Conservation (phyloP, 1,284 basidiomycete species). For the Cutaneotrichosporon mucoides region DNA sequence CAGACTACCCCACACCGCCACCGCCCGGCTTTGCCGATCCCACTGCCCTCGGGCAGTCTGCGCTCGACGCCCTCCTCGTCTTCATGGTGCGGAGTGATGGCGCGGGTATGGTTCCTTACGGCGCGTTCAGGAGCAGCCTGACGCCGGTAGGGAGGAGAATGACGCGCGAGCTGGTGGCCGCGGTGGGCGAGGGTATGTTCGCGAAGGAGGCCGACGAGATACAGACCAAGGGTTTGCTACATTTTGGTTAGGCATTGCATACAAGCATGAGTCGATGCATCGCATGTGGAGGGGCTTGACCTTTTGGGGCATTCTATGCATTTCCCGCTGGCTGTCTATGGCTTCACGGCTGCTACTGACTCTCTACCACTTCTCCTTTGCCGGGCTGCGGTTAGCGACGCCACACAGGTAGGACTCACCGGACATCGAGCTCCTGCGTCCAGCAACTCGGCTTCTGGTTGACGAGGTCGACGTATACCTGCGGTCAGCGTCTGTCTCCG, state of each 20-base stretch:
- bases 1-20: conserved; percentile 29
- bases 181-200: conserved; percentile 13
- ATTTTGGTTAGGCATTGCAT: conserved; percentile 2
- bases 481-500: too few relatives aligned
- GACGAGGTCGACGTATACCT: conserved; percentile 41
- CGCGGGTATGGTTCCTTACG: conserved; percentile 5
- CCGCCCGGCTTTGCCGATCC: conserved; percentile 43
- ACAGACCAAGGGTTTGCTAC: conserved; percentile 8
- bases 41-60: conserved; percentile 7
- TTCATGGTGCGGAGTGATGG: conserved; percentile 14
- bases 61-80: conserved; percentile 31
- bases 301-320: too few relatives aligned
- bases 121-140: conserved; percentile 5
- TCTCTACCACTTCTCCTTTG: conserved; percentile 14
- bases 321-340: too few relatives aligned
- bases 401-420: conserved; percentile 1
- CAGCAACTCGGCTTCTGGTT: conserved; percentile 41
- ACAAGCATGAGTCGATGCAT: too few relatives aligned
- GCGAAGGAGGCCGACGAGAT: conserved; percentile 4
- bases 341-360: too few relatives aligned
- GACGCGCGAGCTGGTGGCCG: conserved; percentile 12
- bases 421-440: conserved; percentile 45
- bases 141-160: neutral
- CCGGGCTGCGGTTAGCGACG: conserved; percentile 6
- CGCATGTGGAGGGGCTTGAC: too few relatives aligned